Base-by-base conservation (phyloP, 495 filamentous ascomycete species). In the Neurospora sp. region DNA sequence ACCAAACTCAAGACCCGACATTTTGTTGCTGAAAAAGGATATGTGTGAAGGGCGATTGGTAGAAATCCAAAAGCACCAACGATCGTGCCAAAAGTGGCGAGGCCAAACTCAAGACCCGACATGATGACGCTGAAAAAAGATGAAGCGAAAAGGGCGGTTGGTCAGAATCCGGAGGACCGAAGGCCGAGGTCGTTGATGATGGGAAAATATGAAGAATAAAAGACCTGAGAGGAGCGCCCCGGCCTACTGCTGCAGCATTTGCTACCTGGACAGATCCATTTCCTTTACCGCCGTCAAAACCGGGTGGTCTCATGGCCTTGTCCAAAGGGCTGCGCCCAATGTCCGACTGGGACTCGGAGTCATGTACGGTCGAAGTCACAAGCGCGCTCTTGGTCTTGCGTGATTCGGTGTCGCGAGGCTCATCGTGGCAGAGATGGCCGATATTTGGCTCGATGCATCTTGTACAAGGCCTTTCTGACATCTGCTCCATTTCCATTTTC, bases 361-460 rank as follows among this genome's bases (percentile, higher is more conserved):
- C 90, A 77, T 88, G 88, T 71, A 84, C 86, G 20, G 85, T 81
- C 48, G 87, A 88, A 71, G 88, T 85, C 39, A 87, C 91, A 70
- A 86, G 84, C 76, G 92, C 91, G 77, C 85, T 87, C 81, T 94
- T 95, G 73, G 85, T 80, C 80, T 90, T 87, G 75, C 89, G 92
- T 80, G 85, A 81, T 74, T 86, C 86, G 70, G 82, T 76, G 46
- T 97, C 97, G 82, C 96, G 90, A 72, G 94, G 94, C 83, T 98
- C 96, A 81, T 99, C 96, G 84, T 98, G 96, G 84, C 96, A 99
- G 72, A 99, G 86, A 86, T 98, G 96, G 76, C 95, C 96, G 81
- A 99, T 99, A 86, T 97, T 97, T 78, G 96, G 92, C 83, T 98
- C 98, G 85, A 99, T 93, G 87, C 96, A 99, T 84, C 96, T 90